Percentiles rank a stretch among this genome's conserved stretches.
phyloP scores from a whole-genome alignment of 306 rosid species.

The Parietaria judaica region DNA sequence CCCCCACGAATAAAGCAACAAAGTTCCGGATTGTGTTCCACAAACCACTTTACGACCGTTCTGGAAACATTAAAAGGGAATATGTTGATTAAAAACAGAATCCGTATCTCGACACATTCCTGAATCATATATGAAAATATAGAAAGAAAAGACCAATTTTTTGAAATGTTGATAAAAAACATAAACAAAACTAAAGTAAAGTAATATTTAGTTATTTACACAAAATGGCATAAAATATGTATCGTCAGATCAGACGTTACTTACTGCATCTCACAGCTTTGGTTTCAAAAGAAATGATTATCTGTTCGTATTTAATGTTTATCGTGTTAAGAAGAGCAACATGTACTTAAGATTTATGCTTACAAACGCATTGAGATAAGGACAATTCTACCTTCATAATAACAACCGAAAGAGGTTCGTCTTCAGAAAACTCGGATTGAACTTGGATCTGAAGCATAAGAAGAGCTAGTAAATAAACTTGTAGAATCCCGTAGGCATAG shows the following conservation, averaged over 20 bases:
- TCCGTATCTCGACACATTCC: no score
- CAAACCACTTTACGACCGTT: constrained; percentile 85
- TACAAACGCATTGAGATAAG: not conserved
- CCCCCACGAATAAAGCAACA: constrained; percentile 85
- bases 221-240: no score
- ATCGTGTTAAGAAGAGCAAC: no score
- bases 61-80: constrained; percentile 30
- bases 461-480: constrained; percentile 20
- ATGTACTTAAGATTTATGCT: no score
- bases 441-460: constrained; percentile 51
- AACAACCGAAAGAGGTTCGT: constrained; percentile 79
- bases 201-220: no score
- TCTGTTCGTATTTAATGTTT: no score
- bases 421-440: constrained; percentile 89
- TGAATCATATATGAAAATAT: no score
- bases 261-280: not conserved
- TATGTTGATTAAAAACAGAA: constrained; percentile 2
- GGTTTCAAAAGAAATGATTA: not conserved
- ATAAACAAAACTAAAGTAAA: no score
- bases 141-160: no score
- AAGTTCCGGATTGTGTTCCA: constrained; percentile 67
- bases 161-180: no score
- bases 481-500: not conserved
- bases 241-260: no score
- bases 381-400: constrained; percentile 65